These are phyloP conservation scores for Castanopsis chinensis DNA, from an alignment of 306 rosid species.

Conservation along the genomic window DNA sequence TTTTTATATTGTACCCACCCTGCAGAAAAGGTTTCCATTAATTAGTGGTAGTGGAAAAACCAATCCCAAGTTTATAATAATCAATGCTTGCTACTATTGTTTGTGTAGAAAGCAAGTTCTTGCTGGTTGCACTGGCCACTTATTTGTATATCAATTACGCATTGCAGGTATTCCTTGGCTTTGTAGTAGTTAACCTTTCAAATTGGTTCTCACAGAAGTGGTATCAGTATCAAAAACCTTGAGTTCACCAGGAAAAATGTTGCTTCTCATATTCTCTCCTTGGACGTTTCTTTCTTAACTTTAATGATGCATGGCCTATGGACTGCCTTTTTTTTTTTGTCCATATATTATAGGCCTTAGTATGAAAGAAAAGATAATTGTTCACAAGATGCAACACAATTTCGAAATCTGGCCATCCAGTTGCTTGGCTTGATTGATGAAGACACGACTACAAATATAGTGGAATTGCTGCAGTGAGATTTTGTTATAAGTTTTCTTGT, in stretches of 20 bases:
- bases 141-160: background rate
- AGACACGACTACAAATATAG: background rate
- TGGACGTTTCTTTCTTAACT: background rate
- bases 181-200: constrained; percentile 30
- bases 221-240: constrained; percentile 9
- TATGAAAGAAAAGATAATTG: background rate
- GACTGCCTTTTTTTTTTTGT: background rate
- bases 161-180: constrained; percentile 29
- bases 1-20: too few relatives aligned
- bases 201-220: constrained; percentile 27
- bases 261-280: background rate
- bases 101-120: background rate
- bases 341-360: background rate
- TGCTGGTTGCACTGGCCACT: background rate
- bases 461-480: background rate
- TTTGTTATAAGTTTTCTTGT: background rate
- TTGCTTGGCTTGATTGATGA: background rate
- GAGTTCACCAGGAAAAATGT: background rate
- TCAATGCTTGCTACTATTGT: background rate
- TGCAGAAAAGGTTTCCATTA: background rate
- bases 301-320: background rate
- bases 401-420: background rate
- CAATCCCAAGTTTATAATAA: background rate
- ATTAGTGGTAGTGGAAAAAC: background rate
- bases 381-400: background rate